Percentiles rank a stretch among this genome's conserved stretches.
phyloP scores from a whole-genome alignment of 352 stramenopile genomes.

The Phytophthora pisi region DNA sequence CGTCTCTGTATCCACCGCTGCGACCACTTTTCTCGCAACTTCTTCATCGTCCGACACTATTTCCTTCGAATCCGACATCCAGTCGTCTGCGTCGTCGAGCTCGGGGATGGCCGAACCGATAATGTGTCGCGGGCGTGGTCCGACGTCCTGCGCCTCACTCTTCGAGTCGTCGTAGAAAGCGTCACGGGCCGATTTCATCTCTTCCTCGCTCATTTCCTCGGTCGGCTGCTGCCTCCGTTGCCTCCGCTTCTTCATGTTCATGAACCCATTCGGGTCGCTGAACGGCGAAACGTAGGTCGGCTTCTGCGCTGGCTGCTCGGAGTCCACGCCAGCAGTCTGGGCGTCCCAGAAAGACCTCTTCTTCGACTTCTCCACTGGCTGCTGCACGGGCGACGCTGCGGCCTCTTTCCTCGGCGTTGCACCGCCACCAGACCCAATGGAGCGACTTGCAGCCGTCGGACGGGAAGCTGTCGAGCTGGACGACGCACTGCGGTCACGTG shows the following conservation, averaged over 20 bases:
- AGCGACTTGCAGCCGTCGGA: constrained; percentile 2
- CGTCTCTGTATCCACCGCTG: neutral
- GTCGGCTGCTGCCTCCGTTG: constrained; percentile 14
- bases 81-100: constrained; percentile 52
- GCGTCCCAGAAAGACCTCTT: constrained; percentile 41
- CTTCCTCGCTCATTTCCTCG: constrained; percentile 27
- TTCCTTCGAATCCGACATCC: constrained; percentile 70
- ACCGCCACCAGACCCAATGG: constrained; percentile 2
- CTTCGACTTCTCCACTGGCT: constrained; percentile 19
- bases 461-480: constrained; percentile 4
- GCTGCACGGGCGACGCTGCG: neutral
- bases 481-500: neutral
- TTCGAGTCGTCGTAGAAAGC: constrained; percentile 48
- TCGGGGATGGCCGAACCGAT: constrained; percentile 43
- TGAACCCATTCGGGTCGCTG: constrained; percentile 34
- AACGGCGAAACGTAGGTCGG: constrained; percentile 69
- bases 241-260: constrained; percentile 32
- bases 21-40: neutral
- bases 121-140: constrained; percentile 44
- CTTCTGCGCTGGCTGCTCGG: neutral
- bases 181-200: constrained; percentile 30
- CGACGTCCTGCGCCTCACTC: constrained; percentile 17
- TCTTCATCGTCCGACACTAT: constrained; percentile 23
- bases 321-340: constrained; percentile 17
- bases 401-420: constrained; percentile 7